A percentile compares a stretch with the other conserved stretches of the same genome.
Evolutionary conservation across 371 early-diverging fungal genomes (phyloP).

Genomic region (Rhizopus sp.): DNA sequence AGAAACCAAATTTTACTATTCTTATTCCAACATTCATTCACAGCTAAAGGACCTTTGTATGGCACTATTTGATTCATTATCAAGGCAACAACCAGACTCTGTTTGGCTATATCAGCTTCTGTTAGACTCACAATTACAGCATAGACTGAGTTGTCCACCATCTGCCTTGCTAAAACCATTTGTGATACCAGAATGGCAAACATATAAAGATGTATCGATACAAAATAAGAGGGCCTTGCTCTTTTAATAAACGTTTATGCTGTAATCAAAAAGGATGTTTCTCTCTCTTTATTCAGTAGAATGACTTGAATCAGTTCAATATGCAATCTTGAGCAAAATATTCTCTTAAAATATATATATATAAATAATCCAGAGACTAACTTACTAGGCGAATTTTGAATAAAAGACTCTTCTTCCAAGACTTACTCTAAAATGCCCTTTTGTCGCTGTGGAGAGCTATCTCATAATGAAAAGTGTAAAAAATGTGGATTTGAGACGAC

Average conservation of each 20-base stretch:
- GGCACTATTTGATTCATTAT: slow-evolving; percentile 23
- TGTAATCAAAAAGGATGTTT: neutral
- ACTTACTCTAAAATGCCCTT: slow-evolving; percentile 31
- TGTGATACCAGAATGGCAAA: slow-evolving; percentile 34
- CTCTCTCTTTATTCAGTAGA: too few species aligned
- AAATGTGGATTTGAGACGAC: slow-evolving; percentile 30
- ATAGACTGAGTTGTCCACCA: neutral
- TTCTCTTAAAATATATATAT: neutral
- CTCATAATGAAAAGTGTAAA: slow-evolving; percentile 27
- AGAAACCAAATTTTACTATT: slow-evolving; percentile 25
- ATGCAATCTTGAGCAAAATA: slow-evolving; percentile 2
- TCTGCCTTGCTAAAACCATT: slow-evolving; percentile 17
- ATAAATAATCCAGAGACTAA: neutral
- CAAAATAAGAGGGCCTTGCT: slow-evolving; percentile 8
- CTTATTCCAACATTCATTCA: slow-evolving; percentile 26
- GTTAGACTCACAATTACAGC: slow-evolving; percentile 12
- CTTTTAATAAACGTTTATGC: neutral
- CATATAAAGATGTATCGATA: slow-evolving; percentile 1
- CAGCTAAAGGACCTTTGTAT: slow-evolving; percentile 32
- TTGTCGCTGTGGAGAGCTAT: slow-evolving; percentile 46
- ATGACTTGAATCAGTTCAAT: slow-evolving; percentile 1
- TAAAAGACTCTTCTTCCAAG: too few species aligned
- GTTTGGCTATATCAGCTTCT: slow-evolving; percentile 41
- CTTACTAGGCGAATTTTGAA: too few species aligned
- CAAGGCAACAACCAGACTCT: slow-evolving; percentile 37